Conservation (phyloP, 2,329 filamentous ascomycete genomes). For the Alternaria burnsii region DNA sequence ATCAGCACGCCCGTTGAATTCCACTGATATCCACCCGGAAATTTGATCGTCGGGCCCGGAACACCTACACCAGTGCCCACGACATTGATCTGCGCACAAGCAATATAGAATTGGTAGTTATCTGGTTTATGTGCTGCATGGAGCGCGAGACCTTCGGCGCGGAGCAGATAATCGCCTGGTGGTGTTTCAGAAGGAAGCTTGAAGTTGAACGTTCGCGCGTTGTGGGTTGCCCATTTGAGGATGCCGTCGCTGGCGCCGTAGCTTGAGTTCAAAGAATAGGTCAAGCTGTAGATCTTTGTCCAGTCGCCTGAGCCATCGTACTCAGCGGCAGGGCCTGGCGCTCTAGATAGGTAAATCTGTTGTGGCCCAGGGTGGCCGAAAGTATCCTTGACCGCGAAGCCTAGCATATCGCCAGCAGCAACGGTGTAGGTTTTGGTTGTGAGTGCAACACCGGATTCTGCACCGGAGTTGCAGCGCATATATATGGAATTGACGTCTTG, state of each 20-base stretch:
- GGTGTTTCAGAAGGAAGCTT: slow-evolving; percentile 47
- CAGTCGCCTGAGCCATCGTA: slow-evolving; percentile 39
- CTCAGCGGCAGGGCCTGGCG: slow-evolving; percentile 19
- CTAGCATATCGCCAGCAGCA: slow-evolving; percentile 54
- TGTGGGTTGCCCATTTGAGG: slow-evolving; percentile 40
- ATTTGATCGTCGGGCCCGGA: slow-evolving; percentile 45
- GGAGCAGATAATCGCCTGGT: slow-evolving; percentile 55
- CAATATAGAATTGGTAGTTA: slow-evolving; percentile 54
- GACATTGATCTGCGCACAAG: slow-evolving; percentile 55
- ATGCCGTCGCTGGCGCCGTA: slow-evolving; percentile 23
- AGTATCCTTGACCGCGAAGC: slow-evolving; percentile 57
- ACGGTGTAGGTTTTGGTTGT: slow-evolving; percentile 37
- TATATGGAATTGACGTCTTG: slow-evolving; percentile 35
- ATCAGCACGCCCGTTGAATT: slow-evolving; percentile 46
- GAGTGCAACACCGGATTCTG: slow-evolving; percentile 15
- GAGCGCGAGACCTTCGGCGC: slow-evolving; percentile 52
- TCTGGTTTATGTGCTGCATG: slow-evolving; percentile 34
- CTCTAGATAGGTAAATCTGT: slow-evolving; percentile 41
- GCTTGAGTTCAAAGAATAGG: slow-evolving; percentile 46
- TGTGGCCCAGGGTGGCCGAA: slow-evolving; percentile 48
- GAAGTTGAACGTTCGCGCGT: slow-evolving; percentile 39
- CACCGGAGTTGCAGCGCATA: slow-evolving; percentile 38
- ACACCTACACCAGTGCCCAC: slow-evolving; percentile 39
- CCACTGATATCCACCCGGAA: slow-evolving; percentile 51
- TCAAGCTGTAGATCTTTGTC: slow-evolving; percentile 38